Evolutionary conservation across 2,329 filamentous ascomycete species (phyloP).

Genomic region (Fusarium agapanthi): DNA sequence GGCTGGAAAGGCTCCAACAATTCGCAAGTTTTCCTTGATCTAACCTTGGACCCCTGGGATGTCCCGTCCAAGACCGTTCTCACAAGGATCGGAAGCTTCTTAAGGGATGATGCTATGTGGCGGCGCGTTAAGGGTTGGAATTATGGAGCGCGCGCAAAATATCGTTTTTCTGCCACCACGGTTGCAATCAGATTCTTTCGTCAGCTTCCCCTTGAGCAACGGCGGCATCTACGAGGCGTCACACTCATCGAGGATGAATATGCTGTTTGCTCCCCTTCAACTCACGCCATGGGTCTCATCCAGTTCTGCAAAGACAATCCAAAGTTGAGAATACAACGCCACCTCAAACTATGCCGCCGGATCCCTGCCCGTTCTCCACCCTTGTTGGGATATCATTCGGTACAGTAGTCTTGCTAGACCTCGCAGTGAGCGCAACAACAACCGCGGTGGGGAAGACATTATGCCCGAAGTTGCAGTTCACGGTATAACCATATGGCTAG

Average conservation of each 20-base stretch:
- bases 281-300: neutral
- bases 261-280: neutral
- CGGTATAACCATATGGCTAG: neutral
- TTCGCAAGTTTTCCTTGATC: neutral
- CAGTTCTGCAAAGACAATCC: neutral
- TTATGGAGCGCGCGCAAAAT: neutral
- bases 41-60: neutral
- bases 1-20: neutral
- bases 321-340: neutral
- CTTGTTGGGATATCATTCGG: neutral
- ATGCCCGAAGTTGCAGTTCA: neutral
- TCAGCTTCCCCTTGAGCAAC: neutral
- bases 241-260: neutral
- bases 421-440: neutral
- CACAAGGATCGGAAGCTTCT: rapidly evolving
- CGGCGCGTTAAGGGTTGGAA: no score
- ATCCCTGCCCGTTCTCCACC: neutral
- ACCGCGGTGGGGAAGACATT: neutral
- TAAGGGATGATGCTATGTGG: rapidly evolving
- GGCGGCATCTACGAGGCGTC: neutral
- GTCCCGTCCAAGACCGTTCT: neutral
- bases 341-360: neutral
- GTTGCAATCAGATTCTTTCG: neutral
- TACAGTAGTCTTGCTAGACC: neutral
- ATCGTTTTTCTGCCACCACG: conserved; percentile 6